These are phyloP conservation scores for Hypoxylon intermedium DNA, from an alignment of 495 filamentous ascomycete genomes.

Conservation along the genomic window DNA sequence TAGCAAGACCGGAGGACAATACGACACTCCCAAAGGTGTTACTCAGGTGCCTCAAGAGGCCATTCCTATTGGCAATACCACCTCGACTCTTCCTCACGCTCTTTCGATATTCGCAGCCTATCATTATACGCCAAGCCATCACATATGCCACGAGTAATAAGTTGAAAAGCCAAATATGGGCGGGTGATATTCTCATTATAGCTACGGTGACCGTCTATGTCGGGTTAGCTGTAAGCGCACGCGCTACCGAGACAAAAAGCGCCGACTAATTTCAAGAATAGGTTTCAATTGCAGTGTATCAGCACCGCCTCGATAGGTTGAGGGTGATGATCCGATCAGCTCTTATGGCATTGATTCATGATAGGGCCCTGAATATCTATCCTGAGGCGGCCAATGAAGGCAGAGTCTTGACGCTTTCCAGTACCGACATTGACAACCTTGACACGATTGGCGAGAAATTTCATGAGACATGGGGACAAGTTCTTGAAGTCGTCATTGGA, in stretches of 20 bases:
- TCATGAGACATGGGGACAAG: slow-evolving; percentile 58
- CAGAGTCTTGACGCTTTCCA: slow-evolving; percentile 68
- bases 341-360: slow-evolving; percentile 66
- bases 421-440: slow-evolving; percentile 49
- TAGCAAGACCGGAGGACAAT: slow-evolving; percentile 42
- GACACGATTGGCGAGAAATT: slow-evolving; percentile 43
- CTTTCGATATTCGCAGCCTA: slow-evolving; percentile 68
- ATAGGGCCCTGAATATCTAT: slow-evolving; percentile 54
- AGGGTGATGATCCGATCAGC: slow-evolving; percentile 66
- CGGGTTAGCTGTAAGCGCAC: slow-evolving; percentile 66
- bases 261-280: slow-evolving; percentile 8
- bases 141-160: slow-evolving; percentile 55
- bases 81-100: slow-evolving; percentile 63
- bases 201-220: slow-evolving; percentile 64
- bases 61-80: slow-evolving; percentile 56
- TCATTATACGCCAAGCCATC: slow-evolving; percentile 64
- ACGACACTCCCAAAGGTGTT: slow-evolving; percentile 55
- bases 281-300: slow-evolving; percentile 62
- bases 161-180: slow-evolving; percentile 39
- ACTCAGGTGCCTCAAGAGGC: slow-evolving; percentile 56
- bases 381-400: slow-evolving; percentile 58
- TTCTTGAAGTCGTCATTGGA: slow-evolving; percentile 65
- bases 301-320: slow-evolving; percentile 62
- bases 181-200: slow-evolving; percentile 64
- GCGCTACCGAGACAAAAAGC: too few species aligned